These are phyloP conservation scores for Novakomyces olei DNA, from an alignment of 805 yeast genomes.

Conservation along the genomic window DNA sequence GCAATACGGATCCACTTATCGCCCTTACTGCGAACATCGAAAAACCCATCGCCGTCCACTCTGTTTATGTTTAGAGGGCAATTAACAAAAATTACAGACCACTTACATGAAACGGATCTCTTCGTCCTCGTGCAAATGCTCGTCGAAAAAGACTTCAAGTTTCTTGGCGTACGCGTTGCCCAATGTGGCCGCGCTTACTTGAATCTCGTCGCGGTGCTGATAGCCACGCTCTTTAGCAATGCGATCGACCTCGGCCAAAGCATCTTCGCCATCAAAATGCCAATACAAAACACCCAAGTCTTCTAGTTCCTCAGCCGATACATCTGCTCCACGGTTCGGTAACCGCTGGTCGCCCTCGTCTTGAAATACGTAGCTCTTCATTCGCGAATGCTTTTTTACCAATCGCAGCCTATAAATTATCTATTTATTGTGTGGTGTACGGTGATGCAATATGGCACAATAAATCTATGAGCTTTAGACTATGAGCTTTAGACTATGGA, in stretches of 20 bases:
- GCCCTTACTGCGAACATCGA: slow-evolving; percentile 52
- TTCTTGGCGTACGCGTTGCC: slow-evolving; percentile 37
- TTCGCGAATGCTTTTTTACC: slow-evolving; percentile 7
- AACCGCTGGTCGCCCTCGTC: slow-evolving; percentile 36
- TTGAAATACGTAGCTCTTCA: slow-evolving; percentile 46
- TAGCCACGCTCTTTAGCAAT: slow-evolving; percentile 52
- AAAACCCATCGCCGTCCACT: slow-evolving; percentile 78
- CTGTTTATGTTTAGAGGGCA: too few relatives aligned
- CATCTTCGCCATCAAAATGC: slow-evolving; percentile 19
- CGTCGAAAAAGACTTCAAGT: slow-evolving; percentile 42
- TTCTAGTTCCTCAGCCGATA: slow-evolving; percentile 27
- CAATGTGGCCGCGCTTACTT: background rate
- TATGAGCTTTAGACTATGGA: too few relatives aligned
- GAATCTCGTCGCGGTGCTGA: slow-evolving; percentile 44
- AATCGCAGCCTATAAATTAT: too few relatives aligned
- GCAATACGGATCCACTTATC: slow-evolving; percentile 61
- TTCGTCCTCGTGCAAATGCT: slow-evolving; percentile 91
- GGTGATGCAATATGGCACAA: too few relatives aligned
- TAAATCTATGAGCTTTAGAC: too few relatives aligned
- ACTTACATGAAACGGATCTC: slow-evolving; percentile 82
- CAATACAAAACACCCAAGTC: slow-evolving; percentile 49
- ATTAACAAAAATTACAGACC: too few relatives aligned
- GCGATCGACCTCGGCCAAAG: slow-evolving; percentile 32
- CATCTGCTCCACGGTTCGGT: slow-evolving; percentile 46
- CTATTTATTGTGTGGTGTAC: too few relatives aligned